phyloP scores from a whole-genome alignment of 2,329 filamentous ascomycete species.

The Penicillium hordei region DNA sequence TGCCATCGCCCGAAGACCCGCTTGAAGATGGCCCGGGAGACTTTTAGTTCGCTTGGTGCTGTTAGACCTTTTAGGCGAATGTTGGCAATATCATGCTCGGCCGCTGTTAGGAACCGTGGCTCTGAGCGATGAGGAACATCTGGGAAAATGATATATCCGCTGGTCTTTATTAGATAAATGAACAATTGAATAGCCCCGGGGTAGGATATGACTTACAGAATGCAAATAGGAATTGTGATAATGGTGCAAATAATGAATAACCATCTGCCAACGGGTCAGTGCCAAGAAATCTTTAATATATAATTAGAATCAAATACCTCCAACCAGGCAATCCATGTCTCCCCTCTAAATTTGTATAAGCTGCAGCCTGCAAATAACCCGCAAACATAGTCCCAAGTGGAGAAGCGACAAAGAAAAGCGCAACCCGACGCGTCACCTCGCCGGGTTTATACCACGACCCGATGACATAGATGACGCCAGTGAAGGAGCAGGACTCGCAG shows the following conservation, averaged over 20 bases:
- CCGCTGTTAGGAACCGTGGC: slow-evolving; percentile 10
- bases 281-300: neutral
- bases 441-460: slow-evolving; percentile 17
- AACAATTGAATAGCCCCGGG: neutral
- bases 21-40: slow-evolving; percentile 39
- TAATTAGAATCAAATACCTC: slow-evolving; percentile 1
- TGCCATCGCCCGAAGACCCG: slow-evolving; percentile 44
- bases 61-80: slow-evolving; percentile 24
- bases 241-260: slow-evolving; percentile 35
- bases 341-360: slow-evolving; percentile 19
- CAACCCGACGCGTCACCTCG: slow-evolving; percentile 16
- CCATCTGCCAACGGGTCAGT: slow-evolving; percentile 22
- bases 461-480: slow-evolving; percentile 28
- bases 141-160: slow-evolving; percentile 29
- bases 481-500: slow-evolving; percentile 30
- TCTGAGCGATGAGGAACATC: slow-evolving; percentile 32
- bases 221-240: slow-evolving; percentile 18
- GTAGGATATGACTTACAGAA: slow-evolving; percentile 9
- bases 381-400: slow-evolving; percentile 20
- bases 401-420: slow-evolving; percentile 19
- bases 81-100: slow-evolving; percentile 20
- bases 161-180: slow-evolving; percentile 1
- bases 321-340: slow-evolving; percentile 8
- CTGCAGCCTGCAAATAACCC: slow-evolving; percentile 18
- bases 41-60: slow-evolving; percentile 31